Conservation (phyloP, 2,329 filamentous ascomycete genomes). For the Colletotrichum costaricense region DNA sequence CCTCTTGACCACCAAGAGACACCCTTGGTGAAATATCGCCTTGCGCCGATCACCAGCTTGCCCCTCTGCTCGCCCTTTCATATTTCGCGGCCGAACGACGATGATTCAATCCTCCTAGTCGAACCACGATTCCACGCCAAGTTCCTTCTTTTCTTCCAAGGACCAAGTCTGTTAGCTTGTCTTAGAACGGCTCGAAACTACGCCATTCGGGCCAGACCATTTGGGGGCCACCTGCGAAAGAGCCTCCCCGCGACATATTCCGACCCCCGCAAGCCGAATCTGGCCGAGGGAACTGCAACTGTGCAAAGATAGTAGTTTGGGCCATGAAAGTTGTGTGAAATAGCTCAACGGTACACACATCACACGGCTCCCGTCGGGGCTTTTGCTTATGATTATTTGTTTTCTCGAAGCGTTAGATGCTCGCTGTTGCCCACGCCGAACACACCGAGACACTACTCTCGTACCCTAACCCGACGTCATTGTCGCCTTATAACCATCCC, state of each 20-base stretch:
- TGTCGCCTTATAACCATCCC: neutral
- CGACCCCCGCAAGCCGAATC: conserved; percentile 9
- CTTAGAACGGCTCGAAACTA: neutral
- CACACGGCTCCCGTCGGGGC: neutral
- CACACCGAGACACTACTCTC: neutral
- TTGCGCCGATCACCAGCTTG: neutral
- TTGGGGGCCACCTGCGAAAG: neutral
- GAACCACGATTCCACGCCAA: neutral
- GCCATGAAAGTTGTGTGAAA: conserved; percentile 25
- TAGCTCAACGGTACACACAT: conserved; percentile 12
- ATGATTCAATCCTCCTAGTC: neutral
- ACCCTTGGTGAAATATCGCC: neutral
- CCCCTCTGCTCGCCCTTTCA: conserved; percentile 1
- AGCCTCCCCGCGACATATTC: conserved; percentile 1
- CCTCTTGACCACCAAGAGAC: neutral
- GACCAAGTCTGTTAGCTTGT: neutral
- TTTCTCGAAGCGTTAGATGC: neutral
- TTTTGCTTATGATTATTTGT: neutral
- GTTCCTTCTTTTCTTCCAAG: neutral
- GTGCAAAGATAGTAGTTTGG: conserved; percentile 7
- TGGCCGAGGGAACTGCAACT: conserved; percentile 24
- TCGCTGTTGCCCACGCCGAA: conserved; percentile 2
- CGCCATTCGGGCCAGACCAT: conserved; percentile 4
- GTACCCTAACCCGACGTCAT: neutral
- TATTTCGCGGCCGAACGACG: conserved; percentile 17